Evolutionary conservation across 2,329 filamentous ascomycete genomes (phyloP).

Genomic region (Thielaviopsis euricoi): DNA sequence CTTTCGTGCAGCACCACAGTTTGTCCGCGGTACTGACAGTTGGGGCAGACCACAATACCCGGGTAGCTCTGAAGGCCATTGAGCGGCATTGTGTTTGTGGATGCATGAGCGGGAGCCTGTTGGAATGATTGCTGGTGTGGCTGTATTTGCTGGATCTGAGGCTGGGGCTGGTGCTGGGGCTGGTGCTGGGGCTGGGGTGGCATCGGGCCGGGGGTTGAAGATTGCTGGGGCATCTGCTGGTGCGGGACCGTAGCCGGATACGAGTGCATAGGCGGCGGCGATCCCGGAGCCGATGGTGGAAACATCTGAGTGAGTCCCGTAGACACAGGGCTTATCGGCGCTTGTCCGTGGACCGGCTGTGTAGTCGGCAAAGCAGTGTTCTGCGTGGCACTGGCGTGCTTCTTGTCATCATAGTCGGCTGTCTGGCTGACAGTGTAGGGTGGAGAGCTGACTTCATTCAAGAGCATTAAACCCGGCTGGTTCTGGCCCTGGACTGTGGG

Average conservation of each 20-base stretch:
- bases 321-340: background rate
- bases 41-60: slow-evolving; percentile 14
- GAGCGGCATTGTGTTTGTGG: slow-evolving; percentile 11
- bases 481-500: background rate
- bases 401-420: background rate
- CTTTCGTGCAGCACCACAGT: background rate
- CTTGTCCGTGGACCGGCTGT: no score
- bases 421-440: background rate
- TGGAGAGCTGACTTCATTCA: background rate
- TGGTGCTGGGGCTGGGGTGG: background rate
- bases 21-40: slow-evolving; percentile 13
- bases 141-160: background rate
- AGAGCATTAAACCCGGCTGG: background rate
- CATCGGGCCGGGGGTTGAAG: background rate
- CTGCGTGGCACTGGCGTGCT: background rate
- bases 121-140: background rate
- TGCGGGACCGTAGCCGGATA: background rate
- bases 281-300: background rate
- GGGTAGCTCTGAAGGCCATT: slow-evolving; percentile 13
- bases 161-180: background rate
- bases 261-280: background rate
- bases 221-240: background rate
- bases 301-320: background rate
- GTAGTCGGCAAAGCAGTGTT: background rate
- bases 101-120: background rate